Percentiles rank a stretch among this genome's conserved stretches.
These are phyloP conservation scores for Arbutus unedo DNA, from an alignment of 148 eudicot species.

Conservation along the genomic window DNA sequence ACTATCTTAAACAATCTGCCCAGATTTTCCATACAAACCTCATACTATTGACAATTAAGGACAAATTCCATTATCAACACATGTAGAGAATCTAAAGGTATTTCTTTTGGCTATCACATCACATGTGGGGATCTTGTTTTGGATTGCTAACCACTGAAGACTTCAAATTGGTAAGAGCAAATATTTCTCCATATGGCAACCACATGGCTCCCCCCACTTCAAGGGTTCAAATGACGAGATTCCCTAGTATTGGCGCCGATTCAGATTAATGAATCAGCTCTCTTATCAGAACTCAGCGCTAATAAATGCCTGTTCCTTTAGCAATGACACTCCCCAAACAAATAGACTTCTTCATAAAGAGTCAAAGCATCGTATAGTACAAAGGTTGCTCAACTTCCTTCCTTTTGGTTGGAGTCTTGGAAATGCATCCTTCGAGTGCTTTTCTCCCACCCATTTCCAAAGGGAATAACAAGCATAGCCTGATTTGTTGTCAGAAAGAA, in stretches of 20 bases:
- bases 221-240: not conserved
- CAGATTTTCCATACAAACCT: too few relatives aligned
- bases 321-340: not conserved
- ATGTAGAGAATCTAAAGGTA: too few relatives aligned
- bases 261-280: not conserved
- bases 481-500: not conserved
- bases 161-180: too few relatives aligned
- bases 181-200: too few relatives aligned
- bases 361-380: not conserved
- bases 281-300: not conserved
- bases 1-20: too few relatives aligned
- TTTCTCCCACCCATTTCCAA: not conserved
- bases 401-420: not conserved
- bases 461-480: not conserved
- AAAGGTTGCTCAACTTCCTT: not conserved
- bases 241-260: not conserved
- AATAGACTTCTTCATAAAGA: not conserved
- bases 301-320: not conserved
- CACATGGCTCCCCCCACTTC: too few relatives aligned
- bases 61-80: too few relatives aligned
- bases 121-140: too few relatives aligned
- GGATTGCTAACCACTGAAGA: too few relatives aligned
- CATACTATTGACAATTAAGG: too few relatives aligned
- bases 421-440: not conserved
- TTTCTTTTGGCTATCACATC: too few relatives aligned